These are phyloP conservation scores for Cladosporium velox DNA, from an alignment of 2,329 filamentous ascomycete genomes.

Conservation along the genomic window DNA sequence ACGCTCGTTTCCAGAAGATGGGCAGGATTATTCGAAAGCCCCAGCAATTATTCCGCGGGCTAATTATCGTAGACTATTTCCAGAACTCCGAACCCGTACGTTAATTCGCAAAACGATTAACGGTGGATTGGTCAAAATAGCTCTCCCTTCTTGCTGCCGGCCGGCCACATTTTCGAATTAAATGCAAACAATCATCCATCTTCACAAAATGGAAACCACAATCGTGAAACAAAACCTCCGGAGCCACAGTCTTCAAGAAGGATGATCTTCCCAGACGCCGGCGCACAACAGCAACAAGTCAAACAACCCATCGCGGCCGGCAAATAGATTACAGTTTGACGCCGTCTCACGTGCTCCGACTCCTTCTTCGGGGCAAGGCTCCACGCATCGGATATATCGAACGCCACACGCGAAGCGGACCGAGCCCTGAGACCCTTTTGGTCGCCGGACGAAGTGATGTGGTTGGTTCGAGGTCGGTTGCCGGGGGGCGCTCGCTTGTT, in stretches of 20 bases:
- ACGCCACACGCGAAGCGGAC: not conserved
- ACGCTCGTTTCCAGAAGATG: not conserved
- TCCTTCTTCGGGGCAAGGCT: not conserved
- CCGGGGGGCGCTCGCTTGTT: constrained; percentile 1
- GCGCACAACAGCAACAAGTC: no score
- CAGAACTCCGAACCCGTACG: not conserved
- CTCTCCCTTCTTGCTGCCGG: not conserved
- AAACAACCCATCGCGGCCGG: not conserved
- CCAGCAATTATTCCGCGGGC: not conserved
- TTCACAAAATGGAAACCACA: not conserved
- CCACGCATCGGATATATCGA: not conserved
- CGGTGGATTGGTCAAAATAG: not conserved
- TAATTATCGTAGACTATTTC: not conserved
- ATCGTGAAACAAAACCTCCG: not conserved
- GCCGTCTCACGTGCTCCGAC: constrained; percentile 6
- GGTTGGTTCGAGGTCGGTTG: constrained; percentile 8
- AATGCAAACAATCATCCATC: not conserved
- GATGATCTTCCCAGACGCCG: not conserved
- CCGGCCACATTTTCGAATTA: not conserved
- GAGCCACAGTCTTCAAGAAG: not conserved
- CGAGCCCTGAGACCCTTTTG: constrained; percentile 7
- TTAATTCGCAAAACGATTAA: not conserved
- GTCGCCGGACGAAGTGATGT: not conserved
- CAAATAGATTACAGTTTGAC: constrained; percentile 5
- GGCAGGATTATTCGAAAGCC: not conserved